These are phyloP conservation scores for Conidiobolus incongruus DNA, from an alignment of 371 early-diverging fungal genomes.

Conservation along the genomic window DNA sequence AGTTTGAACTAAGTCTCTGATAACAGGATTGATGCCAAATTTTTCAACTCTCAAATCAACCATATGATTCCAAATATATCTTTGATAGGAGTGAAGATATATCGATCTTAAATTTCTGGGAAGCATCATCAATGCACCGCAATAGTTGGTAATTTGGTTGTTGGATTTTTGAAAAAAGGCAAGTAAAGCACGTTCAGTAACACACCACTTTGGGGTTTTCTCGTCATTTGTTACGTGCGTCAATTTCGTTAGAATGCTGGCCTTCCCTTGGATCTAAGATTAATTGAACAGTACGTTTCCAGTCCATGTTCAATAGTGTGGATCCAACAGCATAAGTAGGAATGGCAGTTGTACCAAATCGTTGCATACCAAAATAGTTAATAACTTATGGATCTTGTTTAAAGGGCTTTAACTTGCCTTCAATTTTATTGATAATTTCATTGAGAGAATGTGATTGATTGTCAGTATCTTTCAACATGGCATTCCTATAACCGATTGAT, in stretches of 20 bases:
- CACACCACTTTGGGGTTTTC: slow-evolving; percentile 39
- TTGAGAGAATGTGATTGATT: not conserved
- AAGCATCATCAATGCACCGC: slow-evolving; percentile 42
- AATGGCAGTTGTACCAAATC: slow-evolving; percentile 82
- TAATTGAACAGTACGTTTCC: slow-evolving; percentile 45
- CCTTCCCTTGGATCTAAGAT: slow-evolving; percentile 53
- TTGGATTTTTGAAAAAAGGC: slow-evolving; percentile 17
- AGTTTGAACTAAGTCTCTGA: slow-evolving; percentile 65
- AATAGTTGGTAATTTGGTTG: slow-evolving; percentile 12
- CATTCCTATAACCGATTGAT: slow-evolving; percentile 9
- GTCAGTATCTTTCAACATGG: slow-evolving; percentile 7
- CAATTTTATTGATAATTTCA: slow-evolving; percentile 8
- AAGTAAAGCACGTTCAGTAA: slow-evolving; percentile 33
- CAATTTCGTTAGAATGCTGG: slow-evolving; percentile 28
- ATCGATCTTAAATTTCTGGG: slow-evolving; percentile 71
- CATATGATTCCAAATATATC: slow-evolving; percentile 83
- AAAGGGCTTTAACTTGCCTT: slow-evolving; percentile 29
- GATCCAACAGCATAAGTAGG: slow-evolving; percentile 77
- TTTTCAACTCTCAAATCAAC: slow-evolving; percentile 49
- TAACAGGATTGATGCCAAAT: slow-evolving; percentile 44
- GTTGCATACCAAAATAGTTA: slow-evolving; percentile 96
- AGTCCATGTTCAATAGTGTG: slow-evolving; percentile 50
- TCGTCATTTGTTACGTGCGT: slow-evolving; percentile 46
- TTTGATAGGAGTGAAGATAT: slow-evolving; percentile 96
- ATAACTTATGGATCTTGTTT: slow-evolving; percentile 59